Evolutionary conservation across 768 basidiomycete genomes (phyloP).

Genomic region (Cubamyces sp.): DNA sequence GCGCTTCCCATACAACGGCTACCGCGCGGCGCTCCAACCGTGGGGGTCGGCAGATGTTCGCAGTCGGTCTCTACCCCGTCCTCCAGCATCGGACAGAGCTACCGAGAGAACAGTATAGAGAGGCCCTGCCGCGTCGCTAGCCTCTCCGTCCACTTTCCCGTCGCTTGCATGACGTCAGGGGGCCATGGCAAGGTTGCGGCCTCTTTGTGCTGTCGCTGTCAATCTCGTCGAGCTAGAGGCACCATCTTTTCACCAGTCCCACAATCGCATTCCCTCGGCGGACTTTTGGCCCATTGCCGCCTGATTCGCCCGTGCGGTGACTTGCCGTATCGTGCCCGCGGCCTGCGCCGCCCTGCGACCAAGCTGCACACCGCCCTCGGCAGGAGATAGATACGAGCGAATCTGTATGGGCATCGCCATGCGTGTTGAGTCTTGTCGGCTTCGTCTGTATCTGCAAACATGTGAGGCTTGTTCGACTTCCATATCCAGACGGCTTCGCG

Average conservation of each 20-base stretch:
- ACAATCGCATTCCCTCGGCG: conserved; percentile 4
- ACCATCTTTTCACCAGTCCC: neutral
- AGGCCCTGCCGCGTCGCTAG: neutral
- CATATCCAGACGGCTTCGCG: conserved; percentile 6
- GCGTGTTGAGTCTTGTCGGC: neutral
- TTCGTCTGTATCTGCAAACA: neutral
- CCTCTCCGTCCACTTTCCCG: neutral
- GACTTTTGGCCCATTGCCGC: conserved; percentile 4
- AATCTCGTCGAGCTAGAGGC: neutral
- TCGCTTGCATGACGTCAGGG: conserved; percentile 16
- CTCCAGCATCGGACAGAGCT: neutral
- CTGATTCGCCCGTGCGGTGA: neutral
- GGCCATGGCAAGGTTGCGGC: neutral
- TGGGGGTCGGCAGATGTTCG: conserved; percentile 2
- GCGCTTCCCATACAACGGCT: neutral
- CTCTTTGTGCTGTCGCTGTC: conserved; percentile 13
- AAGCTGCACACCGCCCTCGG: neutral
- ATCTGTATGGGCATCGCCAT: neutral
- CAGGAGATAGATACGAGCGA: conserved; percentile 8
- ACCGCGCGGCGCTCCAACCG: neutral
- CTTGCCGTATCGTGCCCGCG: neutral
- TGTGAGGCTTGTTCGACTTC: conserved; percentile 11
- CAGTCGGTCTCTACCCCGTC: conserved; percentile 9
- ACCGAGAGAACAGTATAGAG: neutral
- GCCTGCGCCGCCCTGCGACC: neutral